Base-by-base conservation (phyloP, 306 rosid genomes). In the Citrullus colocynthis region DNA sequence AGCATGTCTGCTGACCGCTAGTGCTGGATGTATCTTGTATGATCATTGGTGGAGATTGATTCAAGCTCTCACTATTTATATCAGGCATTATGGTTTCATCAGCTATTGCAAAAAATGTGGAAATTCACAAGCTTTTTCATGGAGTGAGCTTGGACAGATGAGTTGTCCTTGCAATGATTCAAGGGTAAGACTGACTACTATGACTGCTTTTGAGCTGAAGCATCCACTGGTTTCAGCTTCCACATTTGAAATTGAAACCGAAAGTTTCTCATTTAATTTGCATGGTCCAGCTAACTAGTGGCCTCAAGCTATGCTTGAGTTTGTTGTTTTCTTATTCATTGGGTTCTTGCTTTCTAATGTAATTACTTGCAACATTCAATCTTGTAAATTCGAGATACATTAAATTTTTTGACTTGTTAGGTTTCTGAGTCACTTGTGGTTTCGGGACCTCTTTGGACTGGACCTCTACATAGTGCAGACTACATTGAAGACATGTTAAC, bases 401-500 rank as follows among this genome's bases (percentile, higher is more conserved):
- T 73, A 58, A 76, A 62, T 58, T 59, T 81, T 70, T 57, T 52
- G 42, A 48, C 70, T 63, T 41, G 80, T 69, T 83, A 89, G 97
- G 92, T 81, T 83, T 88, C 92, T 49, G 65, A 82, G 57, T 88
- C 96, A 14, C 80, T 89, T 2, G 83, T 85, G 81, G 93, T 95
- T 78, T 95, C 93, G 9, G 99, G 97, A 67, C 99, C 98, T 65
- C 98, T 95, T 69, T 95, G 98, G 98, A 90, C 96, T 10, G 98
- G 98, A 28, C 93, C 97, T 80, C 93, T 95, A 63, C 99, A 95
- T 49, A 82, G 88, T 67, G 84, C 89, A 18, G 81, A 88, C 21
- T 89, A 81, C 83, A 85, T 89, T 17, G 82, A 74, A 79, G 96
- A 90, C 51, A 89, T 95, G 97, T 82, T 88, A 74, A 69, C 84